Evolutionary conservation across 768 basidiomycete species (phyloP), one percentile per base, ranked within the genome.

Genomic region (Auriculariales sp.): DNA sequence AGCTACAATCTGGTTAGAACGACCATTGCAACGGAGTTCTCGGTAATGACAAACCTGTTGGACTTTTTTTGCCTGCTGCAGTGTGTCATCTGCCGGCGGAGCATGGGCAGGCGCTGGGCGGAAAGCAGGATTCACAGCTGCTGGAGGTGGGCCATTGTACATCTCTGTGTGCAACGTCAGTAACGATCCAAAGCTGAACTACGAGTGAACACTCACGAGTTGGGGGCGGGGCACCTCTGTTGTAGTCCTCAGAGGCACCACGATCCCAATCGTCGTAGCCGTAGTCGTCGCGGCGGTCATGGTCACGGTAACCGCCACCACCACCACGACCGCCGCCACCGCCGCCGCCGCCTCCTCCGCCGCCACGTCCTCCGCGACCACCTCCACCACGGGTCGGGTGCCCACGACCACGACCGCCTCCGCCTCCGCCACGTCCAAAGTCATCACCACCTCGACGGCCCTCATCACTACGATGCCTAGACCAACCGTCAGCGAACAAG

Each of bases 51-150:
- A 11, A 52, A 79, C 77, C 57, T 89, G 84, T 59, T 91, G 89
- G 7, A 92, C 87, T 63, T 77, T 83, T 49, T 81, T 77, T 6
- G 89, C 88, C 70, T 91, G 85, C 58, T 93, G 90, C 17, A 93
- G 68, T 11, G 89, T 82, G 46, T 91, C 87, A 51, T 91, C 86
- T 10, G 68, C 62, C 33, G 71, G 66, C 24, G 39, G 39, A 7
- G 27, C 34, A 32, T 11, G 17, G 3, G 31, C 32, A 34, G 46
- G 44, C 28, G 31, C n/a, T 24, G 11, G 42, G 45, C 39, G 36
- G 22, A 24, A 42, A n/a, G n/a, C 30, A 27, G 22, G 17, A 27
- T 14, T 35, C 22, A 19, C 14, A 30, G 3, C 15, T 42, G 29
- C 4, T 27, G 25, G 28, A 46, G 14, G 35, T 4, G 28, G 22